A percentile compares a stretch with the other conserved stretches of the same genome.
Evolutionary conservation across 2,329 filamentous ascomycete species (phyloP).

Genomic region (Diaporthe longicolla): DNA sequence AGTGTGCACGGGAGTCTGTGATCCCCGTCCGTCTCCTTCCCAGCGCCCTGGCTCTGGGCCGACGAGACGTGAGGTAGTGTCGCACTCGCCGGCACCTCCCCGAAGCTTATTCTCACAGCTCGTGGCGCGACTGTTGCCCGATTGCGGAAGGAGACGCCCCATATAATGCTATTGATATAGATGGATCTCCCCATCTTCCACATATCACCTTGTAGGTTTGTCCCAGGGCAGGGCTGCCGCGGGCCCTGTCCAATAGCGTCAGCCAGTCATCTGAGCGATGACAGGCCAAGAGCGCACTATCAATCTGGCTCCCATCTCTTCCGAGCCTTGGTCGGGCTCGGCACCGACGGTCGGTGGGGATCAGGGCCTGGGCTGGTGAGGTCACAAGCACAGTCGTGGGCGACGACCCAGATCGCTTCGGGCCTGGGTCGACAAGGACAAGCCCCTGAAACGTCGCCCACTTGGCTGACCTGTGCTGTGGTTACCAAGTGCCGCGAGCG

Average conservation of each 20-base stretch:
- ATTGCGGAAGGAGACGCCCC: constrained; percentile 18
- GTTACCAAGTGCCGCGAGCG: neutral
- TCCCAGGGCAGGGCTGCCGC: constrained; percentile 27
- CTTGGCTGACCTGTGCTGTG: neutral
- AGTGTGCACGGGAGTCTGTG: constrained; percentile 28
- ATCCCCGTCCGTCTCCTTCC: constrained; percentile 26
- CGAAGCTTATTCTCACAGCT: constrained; percentile 18
- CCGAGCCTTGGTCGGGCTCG: constrained; percentile 31
- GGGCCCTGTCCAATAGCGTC: constrained; percentile 37
- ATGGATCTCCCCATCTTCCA: constrained; percentile 5
- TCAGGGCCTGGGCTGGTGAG: constrained; percentile 25
- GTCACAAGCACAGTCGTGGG: constrained; percentile 31
- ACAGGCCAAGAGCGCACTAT: constrained; percentile 24
- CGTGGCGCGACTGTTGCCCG: constrained; percentile 10
- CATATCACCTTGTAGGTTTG: constrained; percentile 28
- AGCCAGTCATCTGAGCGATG: constrained; percentile 17
- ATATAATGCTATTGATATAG: constrained; percentile 15
- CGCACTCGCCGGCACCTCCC: constrained; percentile 37
- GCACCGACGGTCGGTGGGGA: constrained; percentile 26
- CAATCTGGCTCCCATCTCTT: constrained; percentile 32
- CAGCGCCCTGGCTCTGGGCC: constrained; percentile 40
- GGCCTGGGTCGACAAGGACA: constrained; percentile 34
- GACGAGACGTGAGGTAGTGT: constrained; percentile 34
- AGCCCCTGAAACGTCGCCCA: constrained; percentile 35
- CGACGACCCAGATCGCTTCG: constrained; percentile 27